Percentiles rank a stretch among this genome's conserved stretches.
Conservation (phyloP, 192 early-diverging fungal genomes). For the Coemansia furcata region DNA sequence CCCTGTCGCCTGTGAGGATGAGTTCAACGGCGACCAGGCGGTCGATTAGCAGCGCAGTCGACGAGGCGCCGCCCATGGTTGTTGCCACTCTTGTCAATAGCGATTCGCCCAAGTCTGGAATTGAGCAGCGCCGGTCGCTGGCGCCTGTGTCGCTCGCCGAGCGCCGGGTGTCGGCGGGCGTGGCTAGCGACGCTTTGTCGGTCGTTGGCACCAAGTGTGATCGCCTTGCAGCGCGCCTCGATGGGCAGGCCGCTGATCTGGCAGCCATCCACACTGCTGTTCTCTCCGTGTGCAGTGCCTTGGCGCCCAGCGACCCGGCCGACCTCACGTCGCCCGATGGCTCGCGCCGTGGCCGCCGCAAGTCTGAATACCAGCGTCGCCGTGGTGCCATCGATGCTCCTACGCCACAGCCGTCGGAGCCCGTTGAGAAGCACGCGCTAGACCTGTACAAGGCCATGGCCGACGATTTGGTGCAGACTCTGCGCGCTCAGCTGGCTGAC, state of each 20-base stretch:
- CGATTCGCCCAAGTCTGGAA: slow-evolving; percentile 6
- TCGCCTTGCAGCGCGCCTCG: slow-evolving; percentile 35
- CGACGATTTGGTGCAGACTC: slow-evolving; percentile 31
- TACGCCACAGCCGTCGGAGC: slow-evolving; percentile 9
- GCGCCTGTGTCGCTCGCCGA: slow-evolving; percentile 37
- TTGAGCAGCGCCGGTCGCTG: slow-evolving; percentile 18
- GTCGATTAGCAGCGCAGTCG: slow-evolving; percentile 35
- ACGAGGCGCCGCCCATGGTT: slow-evolving; percentile 27
- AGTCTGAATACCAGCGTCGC: slow-evolving; percentile 45
- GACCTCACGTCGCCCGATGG: slow-evolving; percentile 5
- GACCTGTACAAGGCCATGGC: slow-evolving; percentile 30
- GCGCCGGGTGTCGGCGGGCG: slow-evolving; percentile 41
- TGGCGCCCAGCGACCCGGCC: slow-evolving; percentile 13
- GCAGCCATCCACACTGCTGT: slow-evolving; percentile 31
- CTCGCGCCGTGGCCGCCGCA: slow-evolving; percentile 30
- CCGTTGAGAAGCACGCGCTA: slow-evolving; percentile 16
- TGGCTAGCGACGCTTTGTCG: slow-evolving; percentile 40
- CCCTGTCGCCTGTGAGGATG: slow-evolving; percentile 12
- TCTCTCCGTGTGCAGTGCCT: slow-evolving; percentile 25
- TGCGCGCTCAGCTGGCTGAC: slow-evolving; percentile 26
- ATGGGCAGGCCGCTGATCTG: slow-evolving; percentile 35
- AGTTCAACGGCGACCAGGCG: slow-evolving; percentile 39
- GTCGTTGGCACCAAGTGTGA: slow-evolving; percentile 45
- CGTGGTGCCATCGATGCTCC: slow-evolving; percentile 22
- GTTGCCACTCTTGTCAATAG: slow-evolving; percentile 49